phyloP scores from a whole-genome alignment of 1,284 basidiomycete genomes.

The Hemileia vastatrix region DNA sequence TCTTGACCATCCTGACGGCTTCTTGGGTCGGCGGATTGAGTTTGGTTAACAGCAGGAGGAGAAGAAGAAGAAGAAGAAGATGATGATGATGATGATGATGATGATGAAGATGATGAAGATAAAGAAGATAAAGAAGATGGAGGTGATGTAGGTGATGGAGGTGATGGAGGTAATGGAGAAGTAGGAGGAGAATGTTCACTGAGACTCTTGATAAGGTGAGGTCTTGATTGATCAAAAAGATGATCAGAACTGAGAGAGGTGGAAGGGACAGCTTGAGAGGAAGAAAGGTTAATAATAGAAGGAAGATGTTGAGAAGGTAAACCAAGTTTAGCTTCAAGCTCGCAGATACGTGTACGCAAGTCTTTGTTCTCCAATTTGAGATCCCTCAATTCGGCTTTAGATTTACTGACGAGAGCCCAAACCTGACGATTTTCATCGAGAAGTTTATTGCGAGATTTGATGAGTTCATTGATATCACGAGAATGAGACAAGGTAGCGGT shows the following conservation, averaged over 20 bases:
- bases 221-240: neutral
- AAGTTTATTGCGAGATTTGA: constrained; percentile 1
- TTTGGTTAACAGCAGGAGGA: neutral
- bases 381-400: constrained; percentile 9
- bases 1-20: neutral
- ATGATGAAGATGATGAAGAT: neutral
- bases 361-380: constrained; percentile 16
- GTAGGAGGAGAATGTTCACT: neutral
- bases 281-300: no score
- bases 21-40: neutral
- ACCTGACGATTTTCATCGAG: constrained; percentile 19
- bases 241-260: no score
- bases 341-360: neutral
- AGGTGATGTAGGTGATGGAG: neutral
- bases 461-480: neutral
- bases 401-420: constrained; percentile 16
- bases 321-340: neutral
- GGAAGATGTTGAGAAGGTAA: no score
- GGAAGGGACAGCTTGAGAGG: no score
- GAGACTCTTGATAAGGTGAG: neutral
- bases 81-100: neutral
- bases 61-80: neutral
- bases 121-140: neutral
- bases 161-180: neutral
- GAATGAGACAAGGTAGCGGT: neutral